phyloP scores from a whole-genome alignment of 1,284 basidiomycete species.

The Neonothopanus nambi region DNA sequence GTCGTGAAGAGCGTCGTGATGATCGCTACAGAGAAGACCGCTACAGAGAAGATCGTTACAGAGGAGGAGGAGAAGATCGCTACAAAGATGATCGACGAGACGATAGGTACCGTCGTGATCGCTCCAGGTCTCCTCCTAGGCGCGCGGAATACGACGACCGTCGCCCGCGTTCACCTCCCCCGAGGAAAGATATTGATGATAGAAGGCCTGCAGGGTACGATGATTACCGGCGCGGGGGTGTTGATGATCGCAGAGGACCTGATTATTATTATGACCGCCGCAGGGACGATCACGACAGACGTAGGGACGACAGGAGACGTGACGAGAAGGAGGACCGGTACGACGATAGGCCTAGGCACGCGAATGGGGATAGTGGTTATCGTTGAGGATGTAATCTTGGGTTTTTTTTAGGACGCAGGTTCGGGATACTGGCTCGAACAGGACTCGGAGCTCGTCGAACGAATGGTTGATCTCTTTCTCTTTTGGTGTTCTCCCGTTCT shows the following conservation, averaged over 20 bases:
- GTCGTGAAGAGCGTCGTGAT: constrained; percentile 44
- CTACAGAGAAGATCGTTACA: constrained; percentile 32
- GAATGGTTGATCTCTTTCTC: constrained; percentile 38
- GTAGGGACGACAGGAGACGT: constrained; percentile 72
- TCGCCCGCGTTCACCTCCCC: constrained; percentile 77
- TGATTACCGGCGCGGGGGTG: constrained; percentile 73
- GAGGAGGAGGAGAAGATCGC: constrained; percentile 61
- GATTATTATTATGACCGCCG: constrained; percentile 80
- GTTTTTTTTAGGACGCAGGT: background rate
- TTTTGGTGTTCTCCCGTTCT: constrained; percentile 35
- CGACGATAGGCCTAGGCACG: constrained; percentile 70
- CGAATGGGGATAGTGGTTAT: constrained; percentile 74
- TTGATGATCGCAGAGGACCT: constrained; percentile 76
- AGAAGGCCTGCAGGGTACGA: constrained; percentile 85
- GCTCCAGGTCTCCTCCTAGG: constrained; percentile 72
- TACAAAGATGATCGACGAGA: constrained; percentile 64
- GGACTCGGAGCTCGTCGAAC: constrained; percentile 36
- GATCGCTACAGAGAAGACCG: constrained; percentile 35
- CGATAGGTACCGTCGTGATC: constrained; percentile 70
- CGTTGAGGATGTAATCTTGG: constrained; percentile 41
- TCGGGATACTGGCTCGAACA: constrained; percentile 32
- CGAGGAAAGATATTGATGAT: constrained; percentile 73
- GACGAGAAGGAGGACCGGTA: constrained; percentile 77
- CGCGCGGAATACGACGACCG: constrained; percentile 67
- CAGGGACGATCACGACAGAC: constrained; percentile 69